phyloP scores from a whole-genome alignment of 192 early-diverging fungal genomes.

The Umbelopsis sp. region DNA sequence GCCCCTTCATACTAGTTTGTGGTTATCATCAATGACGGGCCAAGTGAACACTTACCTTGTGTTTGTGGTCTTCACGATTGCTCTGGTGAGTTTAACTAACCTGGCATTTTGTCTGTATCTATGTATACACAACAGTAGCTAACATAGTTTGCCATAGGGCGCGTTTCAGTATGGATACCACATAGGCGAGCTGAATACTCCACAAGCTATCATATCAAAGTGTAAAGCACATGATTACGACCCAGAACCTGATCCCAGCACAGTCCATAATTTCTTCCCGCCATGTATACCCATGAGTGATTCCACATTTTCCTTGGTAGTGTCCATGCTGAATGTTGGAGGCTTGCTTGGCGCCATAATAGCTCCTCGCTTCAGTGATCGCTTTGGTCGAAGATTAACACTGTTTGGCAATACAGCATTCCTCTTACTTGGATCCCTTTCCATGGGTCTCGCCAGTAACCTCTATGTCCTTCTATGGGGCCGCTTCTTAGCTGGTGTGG shows the following conservation, averaged over 20 bases:
- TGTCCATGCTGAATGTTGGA: constrained; percentile 66
- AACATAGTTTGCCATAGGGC: constrained; percentile 23
- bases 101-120: neutral
- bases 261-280: constrained; percentile 40
- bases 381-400: constrained; percentile 67
- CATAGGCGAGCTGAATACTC: constrained; percentile 62
- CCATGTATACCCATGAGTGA: constrained; percentile 72
- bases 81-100: constrained; percentile 25
- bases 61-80: constrained; percentile 43
- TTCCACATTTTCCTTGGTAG: constrained; percentile 58
- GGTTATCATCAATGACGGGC: constrained; percentile 3
- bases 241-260: neutral
- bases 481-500: constrained; percentile 76
- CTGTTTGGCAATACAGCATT: constrained; percentile 70
- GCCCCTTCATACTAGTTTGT: neutral
- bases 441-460: constrained; percentile 60
- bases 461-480: constrained; percentile 57
- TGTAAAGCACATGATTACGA: constrained; percentile 21
- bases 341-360: constrained; percentile 77
- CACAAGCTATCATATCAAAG: constrained; percentile 54
- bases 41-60: constrained; percentile 31
- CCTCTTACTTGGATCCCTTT: constrained; percentile 60
- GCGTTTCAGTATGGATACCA: constrained; percentile 64
- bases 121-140: neutral
- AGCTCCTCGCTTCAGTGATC: constrained; percentile 61